A percentile compares a stretch with the other conserved stretches of the same genome.
Conservation (phyloP, 1,139 yeast species). For the Kluyveromyces sp. region DNA sequence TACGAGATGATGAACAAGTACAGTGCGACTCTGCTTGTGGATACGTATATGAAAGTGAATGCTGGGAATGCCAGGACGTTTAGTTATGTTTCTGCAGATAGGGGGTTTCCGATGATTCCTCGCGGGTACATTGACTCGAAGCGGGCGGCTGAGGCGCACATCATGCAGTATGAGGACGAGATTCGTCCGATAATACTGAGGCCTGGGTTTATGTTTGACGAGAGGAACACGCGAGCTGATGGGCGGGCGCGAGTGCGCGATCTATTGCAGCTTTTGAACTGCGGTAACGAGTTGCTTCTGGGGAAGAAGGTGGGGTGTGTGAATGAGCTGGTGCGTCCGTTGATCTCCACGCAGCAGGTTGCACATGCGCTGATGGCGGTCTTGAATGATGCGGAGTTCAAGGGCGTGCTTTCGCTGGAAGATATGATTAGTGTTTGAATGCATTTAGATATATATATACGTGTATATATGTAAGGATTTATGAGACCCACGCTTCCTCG, state of each 20-base stretch:
- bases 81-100: conserved; percentile 78
- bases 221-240: conserved; percentile 29
- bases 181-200: conserved; percentile 59
- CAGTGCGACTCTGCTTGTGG: conserved; percentile 61
- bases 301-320: conserved; percentile 29
- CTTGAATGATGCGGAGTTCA: conserved; percentile 41
- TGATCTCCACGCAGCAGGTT: conserved; percentile 62
- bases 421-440: conserved; percentile 32
- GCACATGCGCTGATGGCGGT: conserved; percentile 52
- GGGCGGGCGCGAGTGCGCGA: conserved; percentile 31
- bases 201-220: conserved; percentile 81
- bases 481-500: background rate
- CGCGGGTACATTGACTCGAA: conserved; percentile 65
- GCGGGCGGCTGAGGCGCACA: conserved; percentile 62
- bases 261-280: conserved; percentile 34
- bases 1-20: conserved; percentile 62
- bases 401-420: conserved; percentile 54
- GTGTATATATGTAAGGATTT: background rate
- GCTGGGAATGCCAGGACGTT: conserved; percentile 31
- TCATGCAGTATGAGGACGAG: conserved; percentile 31
- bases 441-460: background rate
- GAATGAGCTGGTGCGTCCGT: conserved; percentile 51
- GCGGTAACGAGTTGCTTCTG: conserved; percentile 36
- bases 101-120: conserved; percentile 60
- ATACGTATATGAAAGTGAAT: conserved; percentile 36